Conservation (phyloP, 257 asterid species). For the Nicotiana knightiana region DNA sequence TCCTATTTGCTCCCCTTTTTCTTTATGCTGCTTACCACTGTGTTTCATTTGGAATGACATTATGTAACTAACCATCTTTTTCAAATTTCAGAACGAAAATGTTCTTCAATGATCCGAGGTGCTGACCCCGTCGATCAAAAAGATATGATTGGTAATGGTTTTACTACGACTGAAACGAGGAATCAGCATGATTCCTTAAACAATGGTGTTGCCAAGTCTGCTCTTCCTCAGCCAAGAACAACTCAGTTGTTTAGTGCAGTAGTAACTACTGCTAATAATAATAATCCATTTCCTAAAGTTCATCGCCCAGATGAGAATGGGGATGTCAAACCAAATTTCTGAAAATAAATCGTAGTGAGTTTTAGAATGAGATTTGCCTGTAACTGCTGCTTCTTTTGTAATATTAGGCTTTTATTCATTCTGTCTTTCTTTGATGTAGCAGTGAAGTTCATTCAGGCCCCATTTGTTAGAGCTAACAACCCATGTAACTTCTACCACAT, state of each 20-base stretch:
- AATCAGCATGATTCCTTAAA: slow-evolving; percentile 40
- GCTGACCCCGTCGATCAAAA: slow-evolving; percentile 36
- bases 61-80: slow-evolving; percentile 19
- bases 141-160: slow-evolving; percentile 32
- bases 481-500: slow-evolving; percentile 21
- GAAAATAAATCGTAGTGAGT: slow-evolving; percentile 31
- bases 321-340: slow-evolving; percentile 38
- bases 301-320: slow-evolving; percentile 42
- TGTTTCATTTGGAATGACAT: neutral
- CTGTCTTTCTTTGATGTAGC: slow-evolving; percentile 29
- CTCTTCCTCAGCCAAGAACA: slow-evolving; percentile 23
- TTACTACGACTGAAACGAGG: slow-evolving; percentile 28
- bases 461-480: slow-evolving; percentile 32
- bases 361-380: slow-evolving; percentile 25
- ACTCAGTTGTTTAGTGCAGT: slow-evolving; percentile 27
- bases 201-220: slow-evolving; percentile 46
- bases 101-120: slow-evolving; percentile 52
- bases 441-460: slow-evolving; percentile 31
- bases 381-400: slow-evolving; percentile 34
- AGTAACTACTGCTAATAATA: slow-evolving; percentile 27
- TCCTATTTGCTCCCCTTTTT: neutral
- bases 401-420: slow-evolving; percentile 29
- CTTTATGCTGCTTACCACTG: neutral
- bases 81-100: slow-evolving; percentile 47
- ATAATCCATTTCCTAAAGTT: slow-evolving; percentile 22